Evolutionary conservation across 2,329 filamentous ascomycete genomes (phyloP), one percentile per base, ranked within the genome.

Genomic region (Cadophora sp.): DNA sequence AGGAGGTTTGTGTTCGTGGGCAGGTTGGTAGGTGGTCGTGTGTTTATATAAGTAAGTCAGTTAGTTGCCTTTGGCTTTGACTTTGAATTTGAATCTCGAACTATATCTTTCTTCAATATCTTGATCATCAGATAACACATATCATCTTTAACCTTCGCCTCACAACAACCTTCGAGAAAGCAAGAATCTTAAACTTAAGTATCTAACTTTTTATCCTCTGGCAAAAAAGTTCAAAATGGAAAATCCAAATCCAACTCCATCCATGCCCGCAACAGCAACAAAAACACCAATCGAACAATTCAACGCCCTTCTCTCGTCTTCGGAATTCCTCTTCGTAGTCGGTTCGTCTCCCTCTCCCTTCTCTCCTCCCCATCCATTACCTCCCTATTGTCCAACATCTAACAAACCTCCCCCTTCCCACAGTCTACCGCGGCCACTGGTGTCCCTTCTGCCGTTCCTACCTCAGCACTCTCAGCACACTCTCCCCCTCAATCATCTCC

Each of bases 291-390:
- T 89, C 86, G 63, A 94, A 79, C 71, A 92, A 94, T 24, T 89
- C 90, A 63, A 91, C 83, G 80, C 94, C 91, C 75, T 93, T 90
- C 65, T 93, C 90, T 58, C 60, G 7, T 30, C 53, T 8, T 56
- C 64, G 20, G 48, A 63, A 22, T 61, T 68, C 55, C 47, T 64
- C 59, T 68, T 68, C 66, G 20, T 68, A 14, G 60, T 68, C 33
- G 65, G 66, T 68, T 51, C 41, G 27, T 58, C 43, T 14, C 20
- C 20, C 45, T n/a, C 24, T n/a, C 22, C 20, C 41, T 41, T 9
- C 7, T 14, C 14, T 39, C 39, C n/a, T 6, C 45, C 39, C 45
- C 18, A 18, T 18, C 18, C 16, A 14, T 11, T 18, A 3, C 18
- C 27, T n/a, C 20, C 22, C 14, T 2, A 1, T 7, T 18, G 9